Evolutionary conservation across 768 basidiomycete genomes (phyloP), one percentile per base, ranked within the genome.

Genomic region (Tylopilus rubrobrunneus): DNA sequence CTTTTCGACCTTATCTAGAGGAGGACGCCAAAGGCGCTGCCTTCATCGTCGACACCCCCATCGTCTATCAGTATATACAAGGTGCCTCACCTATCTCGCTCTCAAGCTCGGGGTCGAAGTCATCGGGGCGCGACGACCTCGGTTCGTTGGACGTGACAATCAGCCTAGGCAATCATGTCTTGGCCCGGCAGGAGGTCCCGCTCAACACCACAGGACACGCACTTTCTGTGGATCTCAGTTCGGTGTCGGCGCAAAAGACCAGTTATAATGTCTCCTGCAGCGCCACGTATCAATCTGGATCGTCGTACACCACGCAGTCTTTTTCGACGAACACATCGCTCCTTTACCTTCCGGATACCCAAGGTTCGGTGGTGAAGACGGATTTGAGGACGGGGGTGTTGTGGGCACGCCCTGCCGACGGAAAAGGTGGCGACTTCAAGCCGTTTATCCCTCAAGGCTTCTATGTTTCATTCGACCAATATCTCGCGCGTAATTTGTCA

Each of bases 371-470:
- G 27, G 78, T 78, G 1, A 80, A 80, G 63, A 72, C 77, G 11
- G 80, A 82, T 54, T 49, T 73, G 56, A 69, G 75, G 25, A 77
- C 76, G 1, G 79, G 78, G 1, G 71, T 73, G 8, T 57, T 80
- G 40, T 68, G 78, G 61, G 70, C 68, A 5, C 75, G 74, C 48
- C 71, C 69, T 52, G 67, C 52, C 5, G 33, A 60, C 45, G 56
- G 56, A 19, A 62, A 56, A 7, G 62, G 62, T 19, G 52, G 60
- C 1, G 19, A 28, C 2, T 69, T 69, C 55, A 62, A 74, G 55
- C 69, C 77, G 0, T 67, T 85, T 12, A 66, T 91, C 52, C 87
- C 90, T 0, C 78, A 88, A 43, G 89, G 89, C 0, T 92, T 87
- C 67, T 91, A 89, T 59, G 82, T 87, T 0, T 67, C 75, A 6